These are phyloP conservation scores for Psilocybe mexicana DNA, from an alignment of 1,284 basidiomycete species.

Conservation along the genomic window DNA sequence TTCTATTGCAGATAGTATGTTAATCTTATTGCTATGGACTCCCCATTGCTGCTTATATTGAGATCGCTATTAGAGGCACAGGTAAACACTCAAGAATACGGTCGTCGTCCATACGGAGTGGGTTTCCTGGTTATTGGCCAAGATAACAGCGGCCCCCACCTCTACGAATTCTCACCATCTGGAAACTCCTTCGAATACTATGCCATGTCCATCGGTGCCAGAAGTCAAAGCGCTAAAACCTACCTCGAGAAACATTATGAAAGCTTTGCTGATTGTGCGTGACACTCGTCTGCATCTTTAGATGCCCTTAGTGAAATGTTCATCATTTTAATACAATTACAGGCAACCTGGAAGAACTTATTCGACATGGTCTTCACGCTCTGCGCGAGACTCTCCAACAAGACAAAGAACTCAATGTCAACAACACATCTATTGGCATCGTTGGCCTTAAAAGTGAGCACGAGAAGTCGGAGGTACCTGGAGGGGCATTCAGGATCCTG, in stretches of 20 bases:
- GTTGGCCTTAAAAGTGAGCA: constrained; percentile 68
- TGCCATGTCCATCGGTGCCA: constrained; percentile 97
- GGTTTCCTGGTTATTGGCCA: constrained; percentile 97
- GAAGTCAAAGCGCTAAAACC: constrained; percentile 97
- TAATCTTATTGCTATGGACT: background rate
- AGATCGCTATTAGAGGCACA: constrained; percentile 83
- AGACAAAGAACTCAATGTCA: constrained; percentile 90
- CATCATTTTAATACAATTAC: too few species aligned
- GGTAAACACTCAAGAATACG: constrained; percentile 98
- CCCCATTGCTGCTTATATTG: background rate
- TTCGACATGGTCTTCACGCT: constrained; percentile 90
- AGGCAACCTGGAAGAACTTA: constrained; percentile 84
- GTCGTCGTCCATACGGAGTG: constrained; percentile 96
- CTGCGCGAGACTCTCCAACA: constrained; percentile 95
- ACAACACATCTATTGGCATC: constrained; percentile 94
- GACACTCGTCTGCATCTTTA: background rate
- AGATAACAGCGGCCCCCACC: constrained; percentile 93
- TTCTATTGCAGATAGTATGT: constrained; percentile 91
- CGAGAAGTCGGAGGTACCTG: constrained; percentile 52
- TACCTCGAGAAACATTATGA: constrained; percentile 96
- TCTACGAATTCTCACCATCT: constrained; percentile 97
- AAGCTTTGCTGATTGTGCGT: constrained; percentile 80
- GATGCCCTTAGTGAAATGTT: background rate
- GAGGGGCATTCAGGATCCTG: constrained; percentile 74
- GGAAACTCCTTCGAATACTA: constrained; percentile 98